Percentiles rank a stretch among this genome's conserved stretches.
Conservation (phyloP, 2,329 filamentous ascomycete genomes). For the Pseudogymnoascus sp. region DNA sequence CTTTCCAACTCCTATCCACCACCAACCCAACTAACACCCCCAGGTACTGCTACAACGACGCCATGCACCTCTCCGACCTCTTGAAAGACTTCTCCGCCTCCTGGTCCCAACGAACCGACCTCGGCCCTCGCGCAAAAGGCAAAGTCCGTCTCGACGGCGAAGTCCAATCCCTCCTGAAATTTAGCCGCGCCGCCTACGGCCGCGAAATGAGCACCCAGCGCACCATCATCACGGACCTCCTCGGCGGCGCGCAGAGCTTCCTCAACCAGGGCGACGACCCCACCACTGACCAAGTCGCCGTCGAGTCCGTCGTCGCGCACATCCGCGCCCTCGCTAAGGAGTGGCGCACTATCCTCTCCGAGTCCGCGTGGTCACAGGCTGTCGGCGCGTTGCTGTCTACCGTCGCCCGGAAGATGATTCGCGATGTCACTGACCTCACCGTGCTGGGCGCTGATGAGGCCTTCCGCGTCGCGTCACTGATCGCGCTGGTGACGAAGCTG, state of each 20-base stretch:
- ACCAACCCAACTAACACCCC: constrained; percentile 3
- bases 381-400: constrained; percentile 52
- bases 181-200: constrained; percentile 54
- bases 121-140: constrained; percentile 41
- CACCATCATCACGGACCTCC: constrained; percentile 51
- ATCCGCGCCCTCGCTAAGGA: constrained; percentile 45
- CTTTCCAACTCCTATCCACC: background rate
- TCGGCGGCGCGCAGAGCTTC: constrained; percentile 53
- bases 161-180: constrained; percentile 49
- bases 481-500: constrained; percentile 47
- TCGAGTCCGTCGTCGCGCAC: constrained; percentile 46
- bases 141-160: constrained; percentile 54
- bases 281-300: constrained; percentile 39
- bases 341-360: constrained; percentile 51
- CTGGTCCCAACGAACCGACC: constrained; percentile 48
- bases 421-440: constrained; percentile 53
- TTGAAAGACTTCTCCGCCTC: constrained; percentile 40
- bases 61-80: constrained; percentile 53
- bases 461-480: constrained; percentile 51
- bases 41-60: constrained; percentile 61
- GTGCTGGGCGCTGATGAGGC: constrained; percentile 57
- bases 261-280: constrained; percentile 41
- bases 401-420: constrained; percentile 50
- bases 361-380: constrained; percentile 56
- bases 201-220: constrained; percentile 54